A percentile compares a stretch with the other conserved stretches of the same genome.
Evolutionary conservation across 257 asterid genomes (phyloP).

Genomic region (Rehmannia glutinosa): DNA sequence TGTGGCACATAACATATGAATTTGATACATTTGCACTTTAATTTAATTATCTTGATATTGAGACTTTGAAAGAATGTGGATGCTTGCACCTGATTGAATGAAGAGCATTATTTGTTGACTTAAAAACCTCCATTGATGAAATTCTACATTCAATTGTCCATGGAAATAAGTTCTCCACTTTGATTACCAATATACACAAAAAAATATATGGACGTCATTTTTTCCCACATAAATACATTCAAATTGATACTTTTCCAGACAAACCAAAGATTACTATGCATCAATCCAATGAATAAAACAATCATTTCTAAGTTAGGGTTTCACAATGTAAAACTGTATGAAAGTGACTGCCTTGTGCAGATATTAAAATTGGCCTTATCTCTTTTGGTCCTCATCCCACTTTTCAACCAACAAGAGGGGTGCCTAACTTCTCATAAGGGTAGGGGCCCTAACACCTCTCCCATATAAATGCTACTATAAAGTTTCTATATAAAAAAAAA

Average conservation of each 20-base stretch:
- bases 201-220: no score
- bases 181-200: not conserved
- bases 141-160: not conserved
- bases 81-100: no score
- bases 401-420: constrained; percentile 27
- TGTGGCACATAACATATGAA: no score
- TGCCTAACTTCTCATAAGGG: constrained; percentile 31
- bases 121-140: not conserved
- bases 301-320: not conserved
- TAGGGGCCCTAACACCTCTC: constrained; percentile 31
- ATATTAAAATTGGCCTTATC: constrained; percentile 7
- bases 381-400: constrained; percentile 27
- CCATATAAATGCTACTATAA: constrained; percentile 21
- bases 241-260: not conserved
- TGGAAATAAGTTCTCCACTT: not conserved
- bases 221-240: no score
- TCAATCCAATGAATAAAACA: not conserved
- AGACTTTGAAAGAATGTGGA: no score
- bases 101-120: not conserved
- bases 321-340: constrained; percentile 16
- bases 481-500: no score
- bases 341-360: constrained; percentile 24
- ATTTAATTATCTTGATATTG: not conserved
- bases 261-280: constrained; percentile 5
- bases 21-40: not conserved